phyloP scores from a whole-genome alignment of 2,329 filamentous ascomycete species.

The Madurella mycetomatis region DNA sequence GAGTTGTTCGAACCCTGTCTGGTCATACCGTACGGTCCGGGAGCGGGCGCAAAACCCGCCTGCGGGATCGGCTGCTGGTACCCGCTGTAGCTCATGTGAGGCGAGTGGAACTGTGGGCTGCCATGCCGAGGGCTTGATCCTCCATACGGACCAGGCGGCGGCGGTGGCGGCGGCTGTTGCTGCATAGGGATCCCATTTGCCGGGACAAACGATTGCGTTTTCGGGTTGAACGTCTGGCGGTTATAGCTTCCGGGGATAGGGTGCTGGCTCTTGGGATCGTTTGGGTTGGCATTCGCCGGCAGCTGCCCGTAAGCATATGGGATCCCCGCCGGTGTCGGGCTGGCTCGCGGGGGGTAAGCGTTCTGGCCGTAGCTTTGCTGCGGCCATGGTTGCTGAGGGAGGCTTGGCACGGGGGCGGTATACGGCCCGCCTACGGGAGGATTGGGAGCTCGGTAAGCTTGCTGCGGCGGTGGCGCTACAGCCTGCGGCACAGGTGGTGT shows the following conservation, averaged over 20 bases:
- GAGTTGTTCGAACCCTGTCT: conserved; percentile 54
- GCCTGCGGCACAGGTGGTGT: conserved; percentile 29
- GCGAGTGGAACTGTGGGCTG: conserved; percentile 50
- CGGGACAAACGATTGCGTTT: conserved; percentile 88
- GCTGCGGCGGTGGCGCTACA: conserved; percentile 18
- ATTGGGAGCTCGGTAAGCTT: conserved; percentile 35
- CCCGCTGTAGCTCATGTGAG: conserved; percentile 46
- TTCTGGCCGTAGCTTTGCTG: conserved; percentile 30
- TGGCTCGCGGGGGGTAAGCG: conserved; percentile 26
- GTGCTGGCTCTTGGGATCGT: conserved; percentile 72
- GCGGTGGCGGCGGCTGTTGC: conserved; percentile 31
- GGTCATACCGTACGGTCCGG: conserved; percentile 47
- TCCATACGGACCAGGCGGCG: conserved; percentile 42
- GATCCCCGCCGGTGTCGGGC: conserved; percentile 33
- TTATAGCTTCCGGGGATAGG: conserved; percentile 77
- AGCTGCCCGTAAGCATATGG: conserved; percentile 78
- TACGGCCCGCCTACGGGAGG: conserved; percentile 33
- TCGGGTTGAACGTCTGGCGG: conserved; percentile 85
- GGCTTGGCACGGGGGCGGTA: conserved; percentile 32
- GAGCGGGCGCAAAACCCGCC: conserved; percentile 35
- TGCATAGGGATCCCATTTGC: conserved; percentile 48
- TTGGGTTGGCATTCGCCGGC: conserved; percentile 63
- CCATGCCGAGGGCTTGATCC: conserved; percentile 47
- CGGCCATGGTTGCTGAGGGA: conserved; percentile 35
- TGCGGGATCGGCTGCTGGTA: conserved; percentile 45